phyloP scores from a whole-genome alignment of 2,329 filamentous ascomycete species.

The Ophioceras dolichostomum region DNA sequence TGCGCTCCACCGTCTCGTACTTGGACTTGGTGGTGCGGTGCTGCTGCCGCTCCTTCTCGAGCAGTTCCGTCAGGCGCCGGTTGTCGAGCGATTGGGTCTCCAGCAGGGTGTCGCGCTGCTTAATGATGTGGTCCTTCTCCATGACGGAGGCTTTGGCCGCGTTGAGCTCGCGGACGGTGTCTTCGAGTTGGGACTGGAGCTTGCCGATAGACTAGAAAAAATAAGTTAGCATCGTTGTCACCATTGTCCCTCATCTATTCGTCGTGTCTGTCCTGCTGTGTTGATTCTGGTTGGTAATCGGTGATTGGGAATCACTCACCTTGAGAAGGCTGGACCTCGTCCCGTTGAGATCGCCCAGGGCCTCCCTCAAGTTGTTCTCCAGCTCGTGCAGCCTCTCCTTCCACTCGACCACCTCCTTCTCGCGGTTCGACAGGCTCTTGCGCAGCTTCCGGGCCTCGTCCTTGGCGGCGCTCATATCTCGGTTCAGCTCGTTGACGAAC shows the following conservation, averaged over 20 bases:
- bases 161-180: slow-evolving; percentile 72
- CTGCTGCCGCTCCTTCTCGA: slow-evolving; percentile 79
- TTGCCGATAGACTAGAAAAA: slow-evolving; percentile 60
- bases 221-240: slow-evolving; percentile 1
- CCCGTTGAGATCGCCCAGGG: slow-evolving; percentile 76
- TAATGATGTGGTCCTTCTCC: slow-evolving; percentile 87
- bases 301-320: too few relatives aligned
- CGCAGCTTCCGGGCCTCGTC: slow-evolving; percentile 75
- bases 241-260: too few relatives aligned
- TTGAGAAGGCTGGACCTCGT: slow-evolving; percentile 77
- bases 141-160: slow-evolving; percentile 61
- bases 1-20: slow-evolving; percentile 80
- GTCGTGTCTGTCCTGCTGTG: too few relatives aligned
- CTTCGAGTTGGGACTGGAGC: slow-evolving; percentile 77
- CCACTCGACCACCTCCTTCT: slow-evolving; percentile 83
- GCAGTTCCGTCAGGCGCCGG: slow-evolving; percentile 70
- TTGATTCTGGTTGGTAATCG: too few relatives aligned
- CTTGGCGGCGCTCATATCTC: slow-evolving; percentile 67
- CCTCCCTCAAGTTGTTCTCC: slow-evolving; percentile 77
- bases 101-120: slow-evolving; percentile 76
- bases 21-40: slow-evolving; percentile 80
- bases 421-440: slow-evolving; percentile 70
- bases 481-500: slow-evolving; percentile 84
- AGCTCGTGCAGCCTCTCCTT: slow-evolving; percentile 83
- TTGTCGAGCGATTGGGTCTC: slow-evolving; percentile 83